A percentile compares a stretch with the other conserved stretches of the same genome.
phyloP scores from a whole-genome alignment of 225 moss, liverwort and hornwort species.

The Anthoceros angustus region DNA sequence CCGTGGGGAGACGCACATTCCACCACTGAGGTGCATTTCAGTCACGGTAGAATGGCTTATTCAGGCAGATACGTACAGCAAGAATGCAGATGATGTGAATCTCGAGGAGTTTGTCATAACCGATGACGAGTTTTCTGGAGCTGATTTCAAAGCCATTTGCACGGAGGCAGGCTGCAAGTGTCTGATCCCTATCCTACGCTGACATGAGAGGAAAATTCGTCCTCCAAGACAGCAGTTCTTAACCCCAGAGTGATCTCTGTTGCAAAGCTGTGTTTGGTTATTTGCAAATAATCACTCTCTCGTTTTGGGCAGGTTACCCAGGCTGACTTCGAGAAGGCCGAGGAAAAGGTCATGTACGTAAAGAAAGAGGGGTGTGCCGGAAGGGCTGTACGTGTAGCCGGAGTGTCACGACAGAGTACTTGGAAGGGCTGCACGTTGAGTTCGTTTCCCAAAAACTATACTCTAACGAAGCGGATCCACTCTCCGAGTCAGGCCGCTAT shows the following conservation, averaged over 20 bases:
- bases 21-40: not conserved
- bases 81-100: slow-evolving; percentile 84
- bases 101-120: slow-evolving; percentile 93
- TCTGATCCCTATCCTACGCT: not conserved
- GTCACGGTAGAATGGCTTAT: not conserved
- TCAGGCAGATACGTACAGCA: slow-evolving; percentile 80
- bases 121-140: slow-evolving; percentile 93
- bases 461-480: too few relatives aligned
- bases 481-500: too few relatives aligned
- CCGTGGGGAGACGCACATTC: not conserved
- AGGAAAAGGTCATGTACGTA: slow-evolving; percentile 99
- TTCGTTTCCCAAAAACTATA: too few relatives aligned
- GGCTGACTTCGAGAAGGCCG: slow-evolving; percentile 84
- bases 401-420: too few relatives aligned
- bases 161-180: slow-evolving; percentile 79
- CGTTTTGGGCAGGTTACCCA: slow-evolving; percentile 62
- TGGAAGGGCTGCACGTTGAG: too few relatives aligned
- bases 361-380: slow-evolving; percentile 99
- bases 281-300: not conserved
- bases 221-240: not conserved
- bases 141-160: slow-evolving; percentile 92
- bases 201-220: too few relatives aligned
- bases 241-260: not conserved
- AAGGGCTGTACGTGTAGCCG: slow-evolving; percentile 87
- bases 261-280: not conserved